Percentiles rank a stretch among this genome's conserved stretches.
Conservation (phyloP, 1,139 yeast species). For the Williopsis jadinii region DNA sequence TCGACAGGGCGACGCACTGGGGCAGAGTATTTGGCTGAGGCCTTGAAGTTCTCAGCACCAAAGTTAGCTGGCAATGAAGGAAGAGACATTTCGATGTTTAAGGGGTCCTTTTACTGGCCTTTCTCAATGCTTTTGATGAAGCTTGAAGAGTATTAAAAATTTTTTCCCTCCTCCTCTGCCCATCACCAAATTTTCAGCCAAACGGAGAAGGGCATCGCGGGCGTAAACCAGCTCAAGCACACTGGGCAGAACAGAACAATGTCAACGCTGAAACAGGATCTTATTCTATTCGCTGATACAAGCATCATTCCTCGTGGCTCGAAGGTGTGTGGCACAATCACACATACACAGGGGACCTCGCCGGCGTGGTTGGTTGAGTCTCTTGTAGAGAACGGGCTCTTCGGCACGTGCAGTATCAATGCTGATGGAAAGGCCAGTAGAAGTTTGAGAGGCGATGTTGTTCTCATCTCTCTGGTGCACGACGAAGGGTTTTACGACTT, state of each 20-base stretch:
- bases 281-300: slow-evolving; percentile 48
- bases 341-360: slow-evolving; percentile 55
- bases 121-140: no score
- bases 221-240: no score
- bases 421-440: slow-evolving; percentile 12
- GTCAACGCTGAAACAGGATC: slow-evolving; percentile 46
- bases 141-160: no score
- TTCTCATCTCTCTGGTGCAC: slow-evolving; percentile 38
- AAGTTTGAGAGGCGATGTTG: slow-evolving; percentile 25
- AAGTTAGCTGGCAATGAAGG: slow-evolving; percentile 33
- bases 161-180: no score
- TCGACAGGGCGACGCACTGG: slow-evolving; percentile 84
- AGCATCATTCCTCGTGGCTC: slow-evolving; percentile 34
- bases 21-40: slow-evolving; percentile 46
- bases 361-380: slow-evolving; percentile 58
- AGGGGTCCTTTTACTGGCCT: no score
- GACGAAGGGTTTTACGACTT: slow-evolving; percentile 34
- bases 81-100: slow-evolving; percentile 18
- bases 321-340: slow-evolving; percentile 37
- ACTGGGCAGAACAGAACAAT: not conserved
- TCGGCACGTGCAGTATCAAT: slow-evolving; percentile 19
- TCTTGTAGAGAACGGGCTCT: slow-evolving; percentile 27
- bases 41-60: slow-evolving; percentile 43
- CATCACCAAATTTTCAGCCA: no score
- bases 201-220: no score